Evolutionary conservation across 2,329 filamentous ascomycete genomes (phyloP).

Genomic region (Cercospora sojina): DNA sequence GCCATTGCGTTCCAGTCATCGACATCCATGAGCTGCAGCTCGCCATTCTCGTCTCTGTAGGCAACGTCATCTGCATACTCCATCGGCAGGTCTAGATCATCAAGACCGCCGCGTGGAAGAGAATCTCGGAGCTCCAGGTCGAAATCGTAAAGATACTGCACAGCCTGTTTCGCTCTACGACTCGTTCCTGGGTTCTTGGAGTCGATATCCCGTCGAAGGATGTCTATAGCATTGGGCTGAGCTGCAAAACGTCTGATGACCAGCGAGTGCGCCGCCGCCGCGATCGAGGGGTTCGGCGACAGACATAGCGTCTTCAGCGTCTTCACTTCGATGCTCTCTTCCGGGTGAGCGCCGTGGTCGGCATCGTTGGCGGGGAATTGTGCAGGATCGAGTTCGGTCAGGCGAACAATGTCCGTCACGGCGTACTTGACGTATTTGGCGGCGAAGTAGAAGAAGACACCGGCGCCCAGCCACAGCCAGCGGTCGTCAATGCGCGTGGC

Average conservation of each 20-base stretch:
- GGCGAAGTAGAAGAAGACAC: conserved; percentile 59
- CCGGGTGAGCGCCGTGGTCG: conserved; percentile 55
- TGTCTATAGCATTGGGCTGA: conserved; percentile 19
- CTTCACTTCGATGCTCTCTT: conserved; percentile 41
- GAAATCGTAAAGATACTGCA: conserved; percentile 28
- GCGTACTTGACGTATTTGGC: conserved; percentile 58
- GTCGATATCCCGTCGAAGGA: conserved; percentile 22
- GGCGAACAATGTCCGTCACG: conserved; percentile 60
- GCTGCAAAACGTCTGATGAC: conserved; percentile 29
- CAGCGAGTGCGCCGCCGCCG: conserved; percentile 37
- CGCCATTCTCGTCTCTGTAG: conserved; percentile 7
- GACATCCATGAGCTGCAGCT: conserved; percentile 9
- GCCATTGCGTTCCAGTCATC: conserved; percentile 15
- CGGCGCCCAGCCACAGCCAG: conserved; percentile 50
- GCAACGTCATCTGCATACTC: background rate
- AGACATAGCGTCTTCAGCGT: conserved; percentile 44
- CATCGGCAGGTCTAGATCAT: background rate
- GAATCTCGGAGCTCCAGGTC: conserved; percentile 28
- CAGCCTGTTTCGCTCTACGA: conserved; percentile 21
- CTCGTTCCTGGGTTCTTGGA: conserved; percentile 18
- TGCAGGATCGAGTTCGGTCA: conserved; percentile 65
- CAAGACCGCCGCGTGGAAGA: background rate
- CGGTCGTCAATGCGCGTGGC: conserved; percentile 37
- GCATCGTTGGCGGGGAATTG: conserved; percentile 74
- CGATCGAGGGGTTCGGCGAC: conserved; percentile 46